Percentiles rank a stretch among this genome's conserved stretches.
These are phyloP conservation scores for Amphirosellinia nigrospora DNA, from an alignment of 495 filamentous ascomycete species.

Conservation along the genomic window DNA sequence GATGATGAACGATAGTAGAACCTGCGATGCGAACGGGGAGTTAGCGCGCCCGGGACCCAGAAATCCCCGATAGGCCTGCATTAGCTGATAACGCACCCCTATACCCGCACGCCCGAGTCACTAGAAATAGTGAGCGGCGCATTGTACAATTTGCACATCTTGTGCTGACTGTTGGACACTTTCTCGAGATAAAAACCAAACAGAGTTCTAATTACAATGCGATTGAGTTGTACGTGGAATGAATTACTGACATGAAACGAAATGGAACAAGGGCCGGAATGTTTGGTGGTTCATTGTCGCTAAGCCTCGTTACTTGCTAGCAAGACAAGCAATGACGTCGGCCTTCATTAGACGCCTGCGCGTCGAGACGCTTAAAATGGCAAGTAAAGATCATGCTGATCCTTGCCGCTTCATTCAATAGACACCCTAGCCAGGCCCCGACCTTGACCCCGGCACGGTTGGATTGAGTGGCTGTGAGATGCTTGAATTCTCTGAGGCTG, in stretches of 20 bases:
- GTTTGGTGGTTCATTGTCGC: neutral
- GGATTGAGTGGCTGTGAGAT: constrained; percentile 1
- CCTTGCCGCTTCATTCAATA: constrained; percentile 6
- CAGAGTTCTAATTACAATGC: neutral
- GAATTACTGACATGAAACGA: neutral
- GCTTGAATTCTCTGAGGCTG: neutral
- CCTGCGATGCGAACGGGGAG: constrained; percentile 37
- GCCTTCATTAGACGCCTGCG: constrained; percentile 2
- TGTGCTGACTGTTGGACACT: too few relatives aligned
- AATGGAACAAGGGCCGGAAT: neutral
- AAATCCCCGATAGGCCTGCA: constrained; percentile 5
- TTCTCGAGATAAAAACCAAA: too few relatives aligned
- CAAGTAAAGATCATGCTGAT: constrained; percentile 3
- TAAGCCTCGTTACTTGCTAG: constrained; percentile 2
- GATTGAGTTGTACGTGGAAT: neutral
- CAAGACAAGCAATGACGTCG: constrained; percentile 7
- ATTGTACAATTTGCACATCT: constrained; percentile 51
- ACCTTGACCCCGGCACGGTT: neutral
- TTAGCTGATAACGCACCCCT: constrained; percentile 52
- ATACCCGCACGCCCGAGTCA: constrained; percentile 63
- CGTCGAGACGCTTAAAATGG: neutral
- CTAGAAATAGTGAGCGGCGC: constrained; percentile 51
- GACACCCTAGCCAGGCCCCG: neutral
- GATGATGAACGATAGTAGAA: constrained; percentile 65
- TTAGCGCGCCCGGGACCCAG: neutral